A percentile compares a stretch with the other conserved stretches of the same genome.
phyloP scores from a whole-genome alignment of 2,329 filamentous ascomycete genomes.

The Colletotrichum zoysiae region DNA sequence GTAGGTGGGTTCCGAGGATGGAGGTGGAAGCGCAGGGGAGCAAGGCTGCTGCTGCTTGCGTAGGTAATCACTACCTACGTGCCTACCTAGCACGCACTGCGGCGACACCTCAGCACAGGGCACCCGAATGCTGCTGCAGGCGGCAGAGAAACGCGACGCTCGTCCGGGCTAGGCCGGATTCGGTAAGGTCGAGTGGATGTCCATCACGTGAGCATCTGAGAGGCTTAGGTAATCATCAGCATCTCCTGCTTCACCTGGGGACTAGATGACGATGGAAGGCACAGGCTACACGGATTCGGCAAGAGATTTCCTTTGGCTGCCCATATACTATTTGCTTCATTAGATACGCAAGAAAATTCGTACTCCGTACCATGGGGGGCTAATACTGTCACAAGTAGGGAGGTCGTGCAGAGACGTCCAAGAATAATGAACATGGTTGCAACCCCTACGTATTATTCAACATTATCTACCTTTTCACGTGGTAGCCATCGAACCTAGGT shows the following conservation, averaged over 20 bases:
- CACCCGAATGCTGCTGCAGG: constrained; percentile 49
- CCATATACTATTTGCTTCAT: too few relatives aligned
- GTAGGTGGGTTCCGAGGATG: constrained; percentile 47
- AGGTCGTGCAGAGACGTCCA: too few relatives aligned
- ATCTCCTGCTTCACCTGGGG: neutral
- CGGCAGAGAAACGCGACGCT: constrained; percentile 62
- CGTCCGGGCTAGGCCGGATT: constrained; percentile 26
- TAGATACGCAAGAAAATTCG: too few relatives aligned
- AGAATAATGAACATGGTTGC: too few relatives aligned
- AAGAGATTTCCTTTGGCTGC: neutral
- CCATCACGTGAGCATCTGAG: accelerated
- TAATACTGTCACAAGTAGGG: too few relatives aligned
- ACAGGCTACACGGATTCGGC: neutral
- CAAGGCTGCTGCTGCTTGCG: constrained; percentile 41
- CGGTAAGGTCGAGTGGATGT: accelerated
- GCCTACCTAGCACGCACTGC: neutral
- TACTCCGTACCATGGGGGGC: too few relatives aligned
- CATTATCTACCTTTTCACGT: too few relatives aligned
- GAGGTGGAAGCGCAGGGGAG: constrained; percentile 51
- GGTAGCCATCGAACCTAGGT: too few relatives aligned
- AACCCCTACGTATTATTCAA: too few relatives aligned
- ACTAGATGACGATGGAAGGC: neutral
- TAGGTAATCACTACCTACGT: constrained; percentile 31
- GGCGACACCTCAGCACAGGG: constrained; percentile 19
- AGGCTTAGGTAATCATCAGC: neutral